phyloP scores from a whole-genome alignment of 2,329 filamentous ascomycete genomes.

The Truncatella angustata region DNA sequence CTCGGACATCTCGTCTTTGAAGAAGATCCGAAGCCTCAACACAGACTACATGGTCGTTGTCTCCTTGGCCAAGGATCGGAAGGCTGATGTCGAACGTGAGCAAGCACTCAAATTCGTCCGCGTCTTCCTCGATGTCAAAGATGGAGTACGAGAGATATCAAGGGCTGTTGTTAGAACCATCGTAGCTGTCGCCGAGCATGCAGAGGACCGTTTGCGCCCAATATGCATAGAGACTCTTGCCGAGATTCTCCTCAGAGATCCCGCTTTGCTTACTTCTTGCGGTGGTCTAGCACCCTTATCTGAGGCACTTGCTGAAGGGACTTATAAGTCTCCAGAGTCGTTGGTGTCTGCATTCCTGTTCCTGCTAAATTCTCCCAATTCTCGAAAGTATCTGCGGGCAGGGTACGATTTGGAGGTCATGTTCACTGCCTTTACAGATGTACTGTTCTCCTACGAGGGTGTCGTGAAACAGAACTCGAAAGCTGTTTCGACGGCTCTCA shows the following conservation, averaged over 20 bases:
- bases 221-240: constrained; percentile 93
- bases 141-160: constrained; percentile 84
- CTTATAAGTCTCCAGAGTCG: constrained; percentile 89
- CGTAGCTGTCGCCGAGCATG: constrained; percentile 83
- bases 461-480: constrained; percentile 82
- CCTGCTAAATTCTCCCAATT: constrained; percentile 79
- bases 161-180: constrained; percentile 84
- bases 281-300: constrained; percentile 84
- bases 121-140: constrained; percentile 93
- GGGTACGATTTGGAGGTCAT: constrained; percentile 87
- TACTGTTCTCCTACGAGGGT: constrained; percentile 57
- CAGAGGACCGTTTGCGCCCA: constrained; percentile 79
- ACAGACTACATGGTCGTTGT: constrained; percentile 91
- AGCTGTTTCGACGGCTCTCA: constrained; percentile 87
- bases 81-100: constrained; percentile 94
- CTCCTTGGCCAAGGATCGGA: constrained; percentile 91
- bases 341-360: constrained; percentile 85
- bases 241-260: constrained; percentile 86
- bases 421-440: constrained; percentile 92
- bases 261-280: constrained; percentile 74
- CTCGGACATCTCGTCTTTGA: constrained; percentile 84
- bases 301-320: constrained; percentile 87
- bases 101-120: constrained; percentile 96
- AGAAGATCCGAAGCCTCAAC: constrained; percentile 82
- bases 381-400: constrained; percentile 77